Evolutionary conservation across 2,329 filamentous ascomycete species (phyloP).

Genomic region (Lasiodiplodia citricola): DNA sequence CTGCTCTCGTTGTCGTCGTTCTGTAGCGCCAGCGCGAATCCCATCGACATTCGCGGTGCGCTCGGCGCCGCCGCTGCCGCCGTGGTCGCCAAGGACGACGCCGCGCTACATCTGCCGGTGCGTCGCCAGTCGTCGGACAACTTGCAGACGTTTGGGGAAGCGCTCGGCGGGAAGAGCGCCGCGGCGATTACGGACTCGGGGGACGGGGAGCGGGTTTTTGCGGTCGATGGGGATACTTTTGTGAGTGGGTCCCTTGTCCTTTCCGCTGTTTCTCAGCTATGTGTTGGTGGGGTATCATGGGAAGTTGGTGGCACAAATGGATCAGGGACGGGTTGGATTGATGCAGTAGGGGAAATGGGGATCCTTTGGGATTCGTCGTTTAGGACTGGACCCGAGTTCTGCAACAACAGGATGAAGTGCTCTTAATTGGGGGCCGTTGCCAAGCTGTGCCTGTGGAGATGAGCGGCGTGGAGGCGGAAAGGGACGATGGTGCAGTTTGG

Average conservation of each 20-base stretch:
- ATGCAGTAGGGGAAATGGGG: no score
- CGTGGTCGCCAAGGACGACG: not conserved
- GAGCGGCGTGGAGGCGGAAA: not conserved
- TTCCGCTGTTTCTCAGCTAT: not conserved
- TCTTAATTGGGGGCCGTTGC: not conserved
- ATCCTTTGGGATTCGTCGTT: not conserved
- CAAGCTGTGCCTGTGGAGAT: not conserved
- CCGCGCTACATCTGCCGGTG: not conserved
- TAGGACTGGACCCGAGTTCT: not conserved
- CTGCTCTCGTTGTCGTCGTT: conserved; percentile 5
- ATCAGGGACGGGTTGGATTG: not conserved
- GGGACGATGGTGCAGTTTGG: not conserved
- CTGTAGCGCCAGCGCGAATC: conserved; percentile 5
- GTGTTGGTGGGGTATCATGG: not conserved
- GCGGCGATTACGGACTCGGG: conserved; percentile 54
- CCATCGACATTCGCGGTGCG: not conserved
- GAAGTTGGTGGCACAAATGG: not conserved
- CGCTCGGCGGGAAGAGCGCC: conserved; percentile 56
- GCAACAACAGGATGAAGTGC: not conserved
- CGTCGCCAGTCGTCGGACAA: conserved; percentile 3
- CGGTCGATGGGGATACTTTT: conserved; percentile 20
- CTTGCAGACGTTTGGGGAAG: conserved; percentile 41
- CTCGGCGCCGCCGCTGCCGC: not conserved
- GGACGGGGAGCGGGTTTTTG: conserved; percentile 32
- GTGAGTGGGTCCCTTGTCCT: not conserved